A percentile compares a stretch with the other conserved stretches of the same genome.
phyloP scores from a whole-genome alignment of 2,329 filamentous ascomycete species.

The Diplocarpon mali region DNA sequence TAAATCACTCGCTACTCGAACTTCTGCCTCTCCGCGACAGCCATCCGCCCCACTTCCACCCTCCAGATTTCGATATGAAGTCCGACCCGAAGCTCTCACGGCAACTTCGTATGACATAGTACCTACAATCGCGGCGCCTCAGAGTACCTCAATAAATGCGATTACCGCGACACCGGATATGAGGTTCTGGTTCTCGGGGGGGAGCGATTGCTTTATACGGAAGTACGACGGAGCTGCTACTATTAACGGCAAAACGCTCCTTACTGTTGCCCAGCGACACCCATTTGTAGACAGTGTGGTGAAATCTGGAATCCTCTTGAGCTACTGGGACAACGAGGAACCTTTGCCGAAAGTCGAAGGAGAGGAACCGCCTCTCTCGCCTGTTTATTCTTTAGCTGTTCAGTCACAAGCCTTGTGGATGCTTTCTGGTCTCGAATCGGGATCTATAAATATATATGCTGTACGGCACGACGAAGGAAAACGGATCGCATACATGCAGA shows the following conservation, averaged over 20 bases:
- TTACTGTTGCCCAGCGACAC: conserved; percentile 91
- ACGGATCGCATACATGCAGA: conserved; percentile 67
- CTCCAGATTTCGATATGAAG: conserved; percentile 42
- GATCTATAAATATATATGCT: conserved; percentile 85
- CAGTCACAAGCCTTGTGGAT: conserved; percentile 88
- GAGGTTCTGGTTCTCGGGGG: conserved; percentile 89
- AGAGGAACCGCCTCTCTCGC: conserved; percentile 60
- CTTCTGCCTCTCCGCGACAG: conserved; percentile 25
- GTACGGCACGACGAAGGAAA: conserved; percentile 92
- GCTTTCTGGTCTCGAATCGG: conserved; percentile 79
- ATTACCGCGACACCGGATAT: conserved; percentile 87
- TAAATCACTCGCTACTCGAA: conserved; percentile 19
- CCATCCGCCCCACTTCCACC: conserved; percentile 30
- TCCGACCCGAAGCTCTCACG: conserved; percentile 68
- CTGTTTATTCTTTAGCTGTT: conserved; percentile 87
- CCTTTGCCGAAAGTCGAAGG: conserved; percentile 29
- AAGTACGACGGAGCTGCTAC: conserved; percentile 95
- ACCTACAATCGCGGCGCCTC: conserved; percentile 91
- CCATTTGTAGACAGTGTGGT: conserved; percentile 96
- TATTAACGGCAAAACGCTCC: conserved; percentile 83
- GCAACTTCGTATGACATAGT: conserved; percentile 87
- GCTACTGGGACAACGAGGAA: conserved; percentile 98
- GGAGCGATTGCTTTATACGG: conserved; percentile 87
- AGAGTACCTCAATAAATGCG: conserved; percentile 90
- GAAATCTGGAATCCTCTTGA: conserved; percentile 87